Evolutionary conservation across 805 yeast genomes (phyloP), one percentile per base, ranked within the genome.

Genomic region (Teunomyces tritomae): DNA sequence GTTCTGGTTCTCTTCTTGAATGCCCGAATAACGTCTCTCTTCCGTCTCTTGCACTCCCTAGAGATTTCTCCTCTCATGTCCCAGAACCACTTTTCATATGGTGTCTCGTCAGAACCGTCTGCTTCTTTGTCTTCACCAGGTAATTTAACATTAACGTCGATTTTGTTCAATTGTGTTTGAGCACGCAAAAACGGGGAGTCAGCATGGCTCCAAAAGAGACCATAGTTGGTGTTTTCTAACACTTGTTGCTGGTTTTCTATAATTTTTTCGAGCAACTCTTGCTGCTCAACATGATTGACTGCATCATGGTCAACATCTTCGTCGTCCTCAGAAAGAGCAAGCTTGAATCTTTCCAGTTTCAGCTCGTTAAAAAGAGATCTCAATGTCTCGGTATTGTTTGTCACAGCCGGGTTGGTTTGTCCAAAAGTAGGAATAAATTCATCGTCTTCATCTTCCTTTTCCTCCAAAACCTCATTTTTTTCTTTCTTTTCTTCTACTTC

Each of bases 161-260:
- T 55, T 57, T 82, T 85, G 49, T 78, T 79, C 42, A 89, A 63
- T 62, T 87, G 96, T 0, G 96, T 76, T 67, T 91, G 98, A 0
- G 97, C 84, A 44, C 79, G 80, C 53, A 92, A 71, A 67, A 89
- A 92, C 0, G 97, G 97, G 0, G 97, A 91, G 14, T 86, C 86
- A 9, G 75, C 70, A 62, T 92, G 97, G 1, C 85, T 70, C 77
- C 95, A 92, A 64, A 92, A 91, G 30, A 90, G 70, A 6, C 89
- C 83, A 39, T 53, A 58, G 46, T 61, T 59, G 11, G 50, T 50
- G 8, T 49, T 39, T 26, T 37, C 40, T 4, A 37, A 28, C 8
- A 37, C 14, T 9, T 55, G 54, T 41, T 68, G 58, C 44, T 62
- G 67, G 37, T 65, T 66, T 28, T 59, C 57, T 39, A 65, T 61